Evolutionary conservation across 345 rosid genomes (phyloP).

Genomic region (Boechera divaricarpa): DNA sequence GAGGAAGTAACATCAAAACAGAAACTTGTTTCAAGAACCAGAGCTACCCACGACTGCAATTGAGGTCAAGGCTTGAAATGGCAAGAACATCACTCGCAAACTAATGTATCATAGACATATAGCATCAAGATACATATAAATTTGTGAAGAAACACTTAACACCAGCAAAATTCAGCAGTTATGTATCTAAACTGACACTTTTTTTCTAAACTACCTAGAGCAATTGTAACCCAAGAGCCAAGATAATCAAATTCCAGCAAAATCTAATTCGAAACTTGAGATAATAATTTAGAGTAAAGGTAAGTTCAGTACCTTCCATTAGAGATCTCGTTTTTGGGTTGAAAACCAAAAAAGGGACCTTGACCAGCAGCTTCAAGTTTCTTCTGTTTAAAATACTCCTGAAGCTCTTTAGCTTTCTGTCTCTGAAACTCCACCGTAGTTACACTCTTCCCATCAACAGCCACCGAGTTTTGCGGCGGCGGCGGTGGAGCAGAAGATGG

Average conservation of each 20-base stretch:
- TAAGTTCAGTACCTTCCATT: conserved; percentile 73
- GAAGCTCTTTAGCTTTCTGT: conserved; percentile 88
- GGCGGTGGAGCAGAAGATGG: conserved; percentile 45
- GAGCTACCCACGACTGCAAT: no score
- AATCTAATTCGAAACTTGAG: not conserved
- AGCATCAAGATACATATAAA: no score
- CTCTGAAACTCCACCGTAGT: conserved; percentile 88
- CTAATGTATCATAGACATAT: no score
- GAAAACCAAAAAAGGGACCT: conserved; percentile 93
- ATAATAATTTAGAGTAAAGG: not conserved
- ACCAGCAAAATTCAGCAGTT: no score
- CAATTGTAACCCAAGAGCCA: not conserved
- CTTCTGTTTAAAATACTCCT: conserved; percentile 83
- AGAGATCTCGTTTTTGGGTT: conserved; percentile 82
- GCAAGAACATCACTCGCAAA: no score
- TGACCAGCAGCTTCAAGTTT: conserved; percentile 83
- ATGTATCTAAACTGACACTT: no score
- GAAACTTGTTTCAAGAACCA: no score
- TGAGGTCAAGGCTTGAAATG: no score
- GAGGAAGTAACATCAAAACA: no score
- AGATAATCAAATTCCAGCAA: not conserved
- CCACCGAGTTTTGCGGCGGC: conserved; percentile 41
- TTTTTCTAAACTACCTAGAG: no score
- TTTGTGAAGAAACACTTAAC: no score
- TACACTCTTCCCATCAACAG: conserved; percentile 46